Evolutionary conservation across 192 early-diverging fungal genomes (phyloP).

Genomic region (Haplosporangium gracile): DNA sequence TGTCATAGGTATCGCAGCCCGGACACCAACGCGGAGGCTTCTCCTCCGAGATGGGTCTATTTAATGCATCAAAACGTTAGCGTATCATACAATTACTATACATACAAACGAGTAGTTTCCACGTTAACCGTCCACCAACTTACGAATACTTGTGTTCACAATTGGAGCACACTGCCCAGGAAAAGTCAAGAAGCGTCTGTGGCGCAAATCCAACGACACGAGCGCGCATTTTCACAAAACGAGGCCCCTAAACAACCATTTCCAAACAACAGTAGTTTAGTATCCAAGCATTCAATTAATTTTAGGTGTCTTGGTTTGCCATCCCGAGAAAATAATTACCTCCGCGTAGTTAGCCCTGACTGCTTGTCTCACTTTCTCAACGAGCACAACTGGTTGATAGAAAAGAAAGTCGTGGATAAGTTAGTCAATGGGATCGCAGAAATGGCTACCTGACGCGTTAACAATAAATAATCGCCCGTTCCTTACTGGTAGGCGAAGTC

Average conservation of each 20-base stretch:
- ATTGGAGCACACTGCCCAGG: not conserved
- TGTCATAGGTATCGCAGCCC: not conserved
- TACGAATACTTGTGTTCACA: slow-evolving; percentile 27
- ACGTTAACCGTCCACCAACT: not conserved
- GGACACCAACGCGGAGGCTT: not conserved
- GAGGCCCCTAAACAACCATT: slow-evolving; percentile 2
- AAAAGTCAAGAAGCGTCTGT: slow-evolving; percentile 15
- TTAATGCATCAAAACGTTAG: no score
- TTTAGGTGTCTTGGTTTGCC: not conserved
- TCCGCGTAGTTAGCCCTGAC: not conserved
- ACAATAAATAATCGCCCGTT: not conserved
- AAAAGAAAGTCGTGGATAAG: not conserved
- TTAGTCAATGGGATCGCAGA: not conserved
- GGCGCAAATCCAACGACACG: slow-evolving; percentile 23
- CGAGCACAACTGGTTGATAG: not conserved
- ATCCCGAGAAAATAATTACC: not conserved
- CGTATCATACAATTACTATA: no score
- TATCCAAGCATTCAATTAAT: no score
- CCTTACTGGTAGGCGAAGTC: not conserved
- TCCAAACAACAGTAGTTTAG: no score
- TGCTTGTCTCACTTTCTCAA: not conserved
- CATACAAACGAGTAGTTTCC: not conserved
- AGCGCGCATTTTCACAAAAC: not conserved
- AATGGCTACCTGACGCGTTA: no score
- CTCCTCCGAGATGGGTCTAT: not conserved